Conservation (phyloP, 1,284 basidiomycete genomes). For the Pisolithus thermaeus region DNA sequence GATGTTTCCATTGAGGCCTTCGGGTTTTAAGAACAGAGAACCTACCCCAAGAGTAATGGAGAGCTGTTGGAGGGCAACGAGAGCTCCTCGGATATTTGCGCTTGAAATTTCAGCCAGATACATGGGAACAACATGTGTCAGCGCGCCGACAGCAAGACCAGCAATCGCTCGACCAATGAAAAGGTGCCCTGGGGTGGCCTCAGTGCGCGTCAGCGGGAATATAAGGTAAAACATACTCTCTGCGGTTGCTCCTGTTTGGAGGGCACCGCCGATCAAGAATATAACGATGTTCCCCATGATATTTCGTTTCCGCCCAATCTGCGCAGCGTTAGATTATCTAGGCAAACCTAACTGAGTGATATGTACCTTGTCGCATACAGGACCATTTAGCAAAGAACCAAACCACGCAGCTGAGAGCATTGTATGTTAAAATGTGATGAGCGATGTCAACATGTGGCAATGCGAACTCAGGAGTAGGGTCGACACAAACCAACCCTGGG, state of each 20-base stretch:
- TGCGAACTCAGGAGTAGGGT: slow-evolving; percentile 25
- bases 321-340: neutral
- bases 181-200: slow-evolving; percentile 17
- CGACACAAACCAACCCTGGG: slow-evolving; percentile 29
- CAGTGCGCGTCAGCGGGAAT: neutral
- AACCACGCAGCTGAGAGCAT: slow-evolving; percentile 27
- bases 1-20: neutral
- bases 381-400: slow-evolving; percentile 27
- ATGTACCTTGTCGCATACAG: slow-evolving; percentile 27
- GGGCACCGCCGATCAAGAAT: slow-evolving; percentile 28
- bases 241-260: slow-evolving; percentile 30
- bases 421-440: neutral
- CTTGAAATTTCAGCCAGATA: slow-evolving; percentile 31
- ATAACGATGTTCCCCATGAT: slow-evolving; percentile 28
- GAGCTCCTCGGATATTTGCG: slow-evolving; percentile 30
- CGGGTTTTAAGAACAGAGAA: neutral
- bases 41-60: slow-evolving; percentile 30
- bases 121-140: slow-evolving; percentile 33
- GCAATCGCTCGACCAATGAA: slow-evolving; percentile 29
- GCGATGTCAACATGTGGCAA: neutral
- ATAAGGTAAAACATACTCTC: slow-evolving; percentile 8
- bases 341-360: neutral
- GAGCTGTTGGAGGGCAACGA: slow-evolving; percentile 29
- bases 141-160: slow-evolving; percentile 26
- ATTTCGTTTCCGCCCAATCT: slow-evolving; percentile 27